These are phyloP conservation scores for Neofusicoccum parvum DNA, from an alignment of 2,329 filamentous ascomycete genomes.

Conservation along the genomic window DNA sequence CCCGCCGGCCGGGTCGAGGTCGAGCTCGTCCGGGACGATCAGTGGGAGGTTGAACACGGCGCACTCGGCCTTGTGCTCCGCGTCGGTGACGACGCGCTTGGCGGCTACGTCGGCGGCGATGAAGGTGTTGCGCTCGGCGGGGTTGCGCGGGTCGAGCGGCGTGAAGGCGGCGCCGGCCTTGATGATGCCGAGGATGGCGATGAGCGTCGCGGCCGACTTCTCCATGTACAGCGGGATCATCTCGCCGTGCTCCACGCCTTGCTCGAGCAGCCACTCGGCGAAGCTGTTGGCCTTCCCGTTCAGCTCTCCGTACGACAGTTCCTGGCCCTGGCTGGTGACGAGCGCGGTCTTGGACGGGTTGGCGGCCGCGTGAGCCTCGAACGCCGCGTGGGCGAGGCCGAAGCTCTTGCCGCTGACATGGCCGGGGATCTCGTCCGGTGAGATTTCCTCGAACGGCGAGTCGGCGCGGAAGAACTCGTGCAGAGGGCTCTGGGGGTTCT, in stretches of 20 bases:
- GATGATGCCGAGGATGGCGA: conserved; percentile 39
- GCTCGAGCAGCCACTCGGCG: neutral
- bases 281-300: neutral
- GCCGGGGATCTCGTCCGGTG: too few relatives aligned
- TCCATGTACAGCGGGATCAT: conserved; percentile 39
- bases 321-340: too few relatives aligned
- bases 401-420: too few relatives aligned
- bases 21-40: neutral
- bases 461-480: too few relatives aligned
- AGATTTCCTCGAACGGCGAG: too few relatives aligned
- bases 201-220: conserved; percentile 37
- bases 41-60: neutral
- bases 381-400: too few relatives aligned
- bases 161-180: conserved; percentile 41
- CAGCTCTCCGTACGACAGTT: neutral
- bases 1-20: neutral
- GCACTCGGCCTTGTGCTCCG: neutral
- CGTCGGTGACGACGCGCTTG: conserved; percentile 16
- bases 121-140: conserved; percentile 35
- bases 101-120: conserved; percentile 37
- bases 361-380: too few relatives aligned
- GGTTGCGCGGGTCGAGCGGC: conserved; percentile 40
- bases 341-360: too few relatives aligned
- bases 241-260: neutral
- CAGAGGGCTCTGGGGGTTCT: too few relatives aligned